Conservation (phyloP, 192 early-diverging fungal genomes). For the Spizellomyces punctatus region DNA sequence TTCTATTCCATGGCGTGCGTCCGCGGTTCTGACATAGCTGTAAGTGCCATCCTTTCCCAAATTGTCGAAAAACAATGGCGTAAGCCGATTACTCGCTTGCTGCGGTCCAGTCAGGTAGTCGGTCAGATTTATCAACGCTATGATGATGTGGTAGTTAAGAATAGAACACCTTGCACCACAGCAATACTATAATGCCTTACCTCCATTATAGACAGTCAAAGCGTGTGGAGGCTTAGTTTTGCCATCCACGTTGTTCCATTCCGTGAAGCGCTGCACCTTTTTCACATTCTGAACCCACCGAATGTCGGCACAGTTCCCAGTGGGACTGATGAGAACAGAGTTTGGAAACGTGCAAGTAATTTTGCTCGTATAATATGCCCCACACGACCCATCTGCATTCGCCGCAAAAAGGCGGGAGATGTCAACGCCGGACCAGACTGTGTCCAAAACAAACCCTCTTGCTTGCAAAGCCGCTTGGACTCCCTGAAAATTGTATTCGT, state of each 20-base stretch:
- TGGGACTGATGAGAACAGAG: neutral
- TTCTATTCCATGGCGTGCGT: conserved; percentile 23
- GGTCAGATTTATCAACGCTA: conserved; percentile 45
- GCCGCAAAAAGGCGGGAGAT: neutral
- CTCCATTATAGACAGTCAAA: conserved; percentile 48
- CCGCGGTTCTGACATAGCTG: conserved; percentile 17
- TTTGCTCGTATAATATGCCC: neutral
- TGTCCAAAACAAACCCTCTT: neutral
- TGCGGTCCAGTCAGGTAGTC: conserved; percentile 23
- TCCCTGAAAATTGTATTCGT: conserved; percentile 19
- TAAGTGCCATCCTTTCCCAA: conserved; percentile 47
- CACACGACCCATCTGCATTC: neutral
- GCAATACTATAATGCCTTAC: no score
- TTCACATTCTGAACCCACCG: neutral
- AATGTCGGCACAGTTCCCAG: neutral
- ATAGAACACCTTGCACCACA: no score
- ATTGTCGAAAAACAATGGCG: neutral
- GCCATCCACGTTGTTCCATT: conserved; percentile 38
- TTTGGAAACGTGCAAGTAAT: neutral
- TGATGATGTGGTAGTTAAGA: no score
- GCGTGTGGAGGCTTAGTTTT: conserved; percentile 40
- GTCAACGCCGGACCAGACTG: neutral
- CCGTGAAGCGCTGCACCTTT: conserved; percentile 35
- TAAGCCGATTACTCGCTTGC: neutral
- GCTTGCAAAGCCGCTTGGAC: conserved; percentile 2